Conservation (phyloP, 768 basidiomycete species). For the Russula sp. region DNA sequence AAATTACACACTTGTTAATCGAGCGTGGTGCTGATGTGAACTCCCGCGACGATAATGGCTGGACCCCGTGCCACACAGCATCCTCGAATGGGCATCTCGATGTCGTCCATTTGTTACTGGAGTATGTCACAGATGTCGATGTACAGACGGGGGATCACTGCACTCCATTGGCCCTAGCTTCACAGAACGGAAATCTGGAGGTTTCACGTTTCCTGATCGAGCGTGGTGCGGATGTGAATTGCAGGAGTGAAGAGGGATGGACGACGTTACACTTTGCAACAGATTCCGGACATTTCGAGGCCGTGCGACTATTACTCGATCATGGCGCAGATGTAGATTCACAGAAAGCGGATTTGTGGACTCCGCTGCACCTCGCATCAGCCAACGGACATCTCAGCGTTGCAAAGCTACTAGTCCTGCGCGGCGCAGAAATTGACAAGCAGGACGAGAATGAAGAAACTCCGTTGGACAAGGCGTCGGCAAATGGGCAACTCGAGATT, state of each 20-base stretch:
- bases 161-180: neutral
- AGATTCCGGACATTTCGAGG: neutral
- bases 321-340: neutral
- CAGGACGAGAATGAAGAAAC: neutral
- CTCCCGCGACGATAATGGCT: neutral
- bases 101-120: neutral
- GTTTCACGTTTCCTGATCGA: neutral
- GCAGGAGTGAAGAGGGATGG: neutral
- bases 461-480: neutral
- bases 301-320: neutral
- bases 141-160: fast-evolving
- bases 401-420: neutral
- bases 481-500: neutral
- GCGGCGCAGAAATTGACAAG: neutral
- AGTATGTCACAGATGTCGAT: neutral
- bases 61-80: neutral
- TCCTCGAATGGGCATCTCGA: neutral
- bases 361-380: neutral
- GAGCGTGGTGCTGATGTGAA: neutral
- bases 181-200: neutral
- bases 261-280: neutral
- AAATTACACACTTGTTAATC: neutral
- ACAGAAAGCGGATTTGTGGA: neutral
- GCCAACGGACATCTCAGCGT: neutral
- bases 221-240: neutral